These are phyloP conservation scores for Moesziomyces antarcticus DNA, from an alignment of 1,284 basidiomycete species.

Conservation along the genomic window DNA sequence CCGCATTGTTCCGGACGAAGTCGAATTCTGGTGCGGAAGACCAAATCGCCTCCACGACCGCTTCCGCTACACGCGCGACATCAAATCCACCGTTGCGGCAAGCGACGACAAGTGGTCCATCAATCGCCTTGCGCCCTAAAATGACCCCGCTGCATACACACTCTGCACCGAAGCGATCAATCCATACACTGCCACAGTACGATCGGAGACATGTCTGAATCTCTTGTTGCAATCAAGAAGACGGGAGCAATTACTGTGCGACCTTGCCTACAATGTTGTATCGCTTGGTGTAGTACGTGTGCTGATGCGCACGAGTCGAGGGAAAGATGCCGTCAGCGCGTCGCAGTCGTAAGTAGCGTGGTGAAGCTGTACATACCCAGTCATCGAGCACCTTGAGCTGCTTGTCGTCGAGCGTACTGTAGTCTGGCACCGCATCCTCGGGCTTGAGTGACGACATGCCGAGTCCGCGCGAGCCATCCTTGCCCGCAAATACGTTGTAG, in stretches of 20 bases:
- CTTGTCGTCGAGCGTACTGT: conserved; percentile 78
- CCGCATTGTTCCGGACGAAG: conserved; percentile 87
- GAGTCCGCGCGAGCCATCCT: conserved; percentile 75
- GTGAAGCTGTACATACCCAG: conserved; percentile 72
- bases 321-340: background rate
- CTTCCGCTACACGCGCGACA: conserved; percentile 55
- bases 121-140: conserved; percentile 54
- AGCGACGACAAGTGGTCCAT: conserved; percentile 51
- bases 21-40: conserved; percentile 68
- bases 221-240: too few relatives aligned
- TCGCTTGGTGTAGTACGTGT: conserved; percentile 65
- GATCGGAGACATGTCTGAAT: too few relatives aligned
- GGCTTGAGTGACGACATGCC: conserved; percentile 82
- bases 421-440: conserved; percentile 90
- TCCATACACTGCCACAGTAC: too few relatives aligned
- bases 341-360: background rate
- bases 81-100: conserved; percentile 14
- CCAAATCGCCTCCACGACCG: conserved; percentile 64
- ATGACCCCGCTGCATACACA: background rate
- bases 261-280: conserved; percentile 67
- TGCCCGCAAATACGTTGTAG: conserved; percentile 77
- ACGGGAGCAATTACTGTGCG: conserved; percentile 8
- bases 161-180: too few relatives aligned
- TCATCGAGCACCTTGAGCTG: conserved; percentile 88
- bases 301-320: conserved; percentile 22